Conservation (phyloP, 1,139 yeast species). For the Sugiyamaella sp. region DNA sequence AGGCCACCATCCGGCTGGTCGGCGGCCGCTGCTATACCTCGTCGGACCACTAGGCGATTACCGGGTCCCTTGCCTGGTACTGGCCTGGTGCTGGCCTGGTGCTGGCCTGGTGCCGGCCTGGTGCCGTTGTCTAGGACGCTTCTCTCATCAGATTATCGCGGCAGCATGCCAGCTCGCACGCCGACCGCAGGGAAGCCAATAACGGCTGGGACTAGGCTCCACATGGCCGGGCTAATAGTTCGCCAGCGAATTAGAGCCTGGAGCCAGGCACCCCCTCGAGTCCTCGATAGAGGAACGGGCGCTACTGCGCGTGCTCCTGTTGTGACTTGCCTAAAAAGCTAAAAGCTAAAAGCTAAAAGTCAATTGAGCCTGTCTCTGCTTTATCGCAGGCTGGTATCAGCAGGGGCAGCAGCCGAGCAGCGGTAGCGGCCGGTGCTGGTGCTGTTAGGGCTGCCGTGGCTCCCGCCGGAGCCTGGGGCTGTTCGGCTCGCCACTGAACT, state of each 20-base stretch:
- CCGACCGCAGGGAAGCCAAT: neutral
- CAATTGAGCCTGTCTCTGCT: too few relatives aligned
- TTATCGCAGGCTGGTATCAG: neutral
- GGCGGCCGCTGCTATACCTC: too few relatives aligned
- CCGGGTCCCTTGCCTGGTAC: neutral
- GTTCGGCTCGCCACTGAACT: too few relatives aligned
- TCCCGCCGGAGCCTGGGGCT: too few relatives aligned
- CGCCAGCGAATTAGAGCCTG: neutral
- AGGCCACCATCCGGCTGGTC: too few relatives aligned
- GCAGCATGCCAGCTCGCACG: neutral
- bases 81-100: neutral
- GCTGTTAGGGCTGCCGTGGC: too few relatives aligned
- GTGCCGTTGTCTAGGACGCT: neutral
- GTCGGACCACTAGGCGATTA: neutral
- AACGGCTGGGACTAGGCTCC: neutral
- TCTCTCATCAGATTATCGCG: neutral
- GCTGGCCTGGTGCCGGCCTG: neutral
- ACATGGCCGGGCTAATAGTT: neutral
- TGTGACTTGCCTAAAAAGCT: neutral
- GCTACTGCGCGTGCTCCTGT: neutral
- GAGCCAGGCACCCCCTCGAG: neutral
- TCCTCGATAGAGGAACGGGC: neutral
- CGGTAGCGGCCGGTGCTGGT: neutral
- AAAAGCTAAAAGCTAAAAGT: neutral
- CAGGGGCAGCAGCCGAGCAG: neutral